These are phyloP conservation scores for Dactylellina drechsleri DNA, from an alignment of 2,329 filamentous ascomycete genomes.

Conservation along the genomic window DNA sequence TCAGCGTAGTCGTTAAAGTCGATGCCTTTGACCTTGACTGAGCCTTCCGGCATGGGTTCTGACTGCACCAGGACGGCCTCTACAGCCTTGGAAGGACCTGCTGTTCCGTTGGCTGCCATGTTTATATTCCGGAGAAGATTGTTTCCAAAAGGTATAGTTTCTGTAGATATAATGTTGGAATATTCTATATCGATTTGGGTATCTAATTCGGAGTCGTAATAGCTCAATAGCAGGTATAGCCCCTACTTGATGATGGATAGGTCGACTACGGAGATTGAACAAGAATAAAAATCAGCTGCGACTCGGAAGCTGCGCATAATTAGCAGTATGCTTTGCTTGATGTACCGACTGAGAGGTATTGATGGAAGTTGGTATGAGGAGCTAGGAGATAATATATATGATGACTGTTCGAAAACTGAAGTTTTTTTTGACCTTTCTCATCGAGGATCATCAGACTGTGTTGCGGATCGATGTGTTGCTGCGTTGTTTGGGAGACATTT, in stretches of 20 bases:
- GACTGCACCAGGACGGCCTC: conserved; percentile 84
- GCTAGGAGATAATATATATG: not conserved
- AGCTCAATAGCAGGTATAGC: not conserved
- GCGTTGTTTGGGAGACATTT: conserved; percentile 24
- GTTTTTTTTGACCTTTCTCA: not conserved
- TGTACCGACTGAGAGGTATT: conserved; percentile 34
- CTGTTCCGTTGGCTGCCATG: conserved; percentile 28
- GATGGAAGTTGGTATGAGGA: not conserved
- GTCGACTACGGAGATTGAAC: conserved; percentile 49
- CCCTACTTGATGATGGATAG: conserved; percentile 43
- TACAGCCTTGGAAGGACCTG: conserved; percentile 28
- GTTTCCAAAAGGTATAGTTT: not conserved
- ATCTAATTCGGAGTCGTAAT: not conserved
- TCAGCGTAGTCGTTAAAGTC: conserved; percentile 87
- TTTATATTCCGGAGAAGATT: conserved; percentile 4
- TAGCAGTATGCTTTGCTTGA: conserved; percentile 14
- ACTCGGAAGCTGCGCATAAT: conserved; percentile 48
- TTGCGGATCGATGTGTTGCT: conserved; percentile 13
- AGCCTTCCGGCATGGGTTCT: conserved; percentile 78
- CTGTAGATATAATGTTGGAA: not conserved
- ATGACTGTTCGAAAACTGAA: not conserved
- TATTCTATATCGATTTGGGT: not conserved
- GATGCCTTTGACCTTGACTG: conserved; percentile 79
- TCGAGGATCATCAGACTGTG: not conserved
- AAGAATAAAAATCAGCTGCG: conserved; percentile 48